A percentile compares a stretch with the other conserved stretches of the same genome.
Conservation (phyloP, 2,329 filamentous ascomycete genomes). For the Verticillium dahliae region DNA sequence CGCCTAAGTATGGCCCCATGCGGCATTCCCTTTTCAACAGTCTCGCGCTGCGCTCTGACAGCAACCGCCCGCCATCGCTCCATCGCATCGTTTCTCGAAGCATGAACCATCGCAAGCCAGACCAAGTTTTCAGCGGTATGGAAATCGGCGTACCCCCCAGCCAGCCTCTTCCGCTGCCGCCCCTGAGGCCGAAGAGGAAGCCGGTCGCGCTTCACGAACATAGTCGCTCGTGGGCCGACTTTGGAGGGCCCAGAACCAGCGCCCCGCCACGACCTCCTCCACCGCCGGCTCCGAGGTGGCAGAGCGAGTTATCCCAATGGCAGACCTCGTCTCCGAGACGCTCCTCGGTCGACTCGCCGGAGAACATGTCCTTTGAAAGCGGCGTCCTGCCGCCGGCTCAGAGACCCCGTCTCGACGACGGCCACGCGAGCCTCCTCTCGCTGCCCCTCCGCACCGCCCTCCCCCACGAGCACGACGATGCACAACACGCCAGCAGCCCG, state of each 20-base stretch:
- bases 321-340: not conserved
- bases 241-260: not conserved
- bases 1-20: not conserved
- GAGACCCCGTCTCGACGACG: not conserved
- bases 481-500: constrained; percentile 29
- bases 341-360: not conserved
- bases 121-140: constrained; percentile 10
- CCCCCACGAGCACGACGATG: not conserved
- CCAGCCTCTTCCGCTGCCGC: constrained; percentile 5
- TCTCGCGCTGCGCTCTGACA: not conserved
- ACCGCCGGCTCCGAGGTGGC: not conserved
- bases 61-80: not conserved
- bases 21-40: not conserved
- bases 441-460: constrained; percentile 22
- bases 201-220: constrained; percentile 18
- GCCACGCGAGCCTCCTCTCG: constrained; percentile 11
- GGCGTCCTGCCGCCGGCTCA: constrained; percentile 2
- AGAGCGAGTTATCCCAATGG: constrained; percentile 4
- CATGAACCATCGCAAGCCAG: constrained; percentile 1
- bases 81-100: not conserved
- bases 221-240: not conserved
- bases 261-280: not conserved
- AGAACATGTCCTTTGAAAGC: constrained; percentile 5
- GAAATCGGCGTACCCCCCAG: constrained; percentile 13
- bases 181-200: constrained; percentile 15